Conservation (phyloP, 192 early-diverging fungal species). For the Paraglomus brasilianum region DNA sequence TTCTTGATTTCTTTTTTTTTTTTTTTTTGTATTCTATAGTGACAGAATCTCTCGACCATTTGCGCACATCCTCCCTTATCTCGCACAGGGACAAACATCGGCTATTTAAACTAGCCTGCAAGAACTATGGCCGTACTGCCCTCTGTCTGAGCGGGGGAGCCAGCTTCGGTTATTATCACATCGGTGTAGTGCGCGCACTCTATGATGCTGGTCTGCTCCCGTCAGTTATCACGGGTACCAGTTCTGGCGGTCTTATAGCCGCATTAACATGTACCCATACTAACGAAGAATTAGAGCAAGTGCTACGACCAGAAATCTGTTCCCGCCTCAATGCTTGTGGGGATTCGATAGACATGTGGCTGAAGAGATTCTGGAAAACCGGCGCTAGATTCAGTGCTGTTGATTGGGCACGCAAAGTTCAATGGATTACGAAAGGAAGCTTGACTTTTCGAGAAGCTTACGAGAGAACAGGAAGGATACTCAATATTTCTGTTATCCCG, state of each 20-base stretch:
- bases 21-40: slow-evolving; percentile 34
- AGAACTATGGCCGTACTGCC: slow-evolving; percentile 72
- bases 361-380: slow-evolving; percentile 38
- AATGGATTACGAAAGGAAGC: slow-evolving; percentile 71
- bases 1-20: not conserved
- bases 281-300: slow-evolving; percentile 57
- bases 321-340: slow-evolving; percentile 54
- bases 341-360: slow-evolving; percentile 43
- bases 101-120: slow-evolving; percentile 62
- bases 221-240: slow-evolving; percentile 76
- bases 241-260: slow-evolving; percentile 61
- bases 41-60: slow-evolving; percentile 44
- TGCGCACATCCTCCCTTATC: slow-evolving; percentile 36
- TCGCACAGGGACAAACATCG: slow-evolving; percentile 56
- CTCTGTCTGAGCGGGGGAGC: slow-evolving; percentile 81
- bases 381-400: slow-evolving; percentile 59
- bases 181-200: slow-evolving; percentile 72
- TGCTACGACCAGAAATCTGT: slow-evolving; percentile 55
- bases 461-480: slow-evolving; percentile 78
- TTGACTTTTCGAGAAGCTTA: slow-evolving; percentile 93
- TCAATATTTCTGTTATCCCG: slow-evolving; percentile 81
- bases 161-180: slow-evolving; percentile 65
- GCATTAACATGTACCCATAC: slow-evolving; percentile 70
- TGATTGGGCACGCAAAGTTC: slow-evolving; percentile 63
- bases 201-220: slow-evolving; percentile 69